Evolutionary conservation across 2,329 filamentous ascomycete genomes (phyloP), one percentile per base, ranked within the genome.

Genomic region (Bipolaris zeicola): DNA sequence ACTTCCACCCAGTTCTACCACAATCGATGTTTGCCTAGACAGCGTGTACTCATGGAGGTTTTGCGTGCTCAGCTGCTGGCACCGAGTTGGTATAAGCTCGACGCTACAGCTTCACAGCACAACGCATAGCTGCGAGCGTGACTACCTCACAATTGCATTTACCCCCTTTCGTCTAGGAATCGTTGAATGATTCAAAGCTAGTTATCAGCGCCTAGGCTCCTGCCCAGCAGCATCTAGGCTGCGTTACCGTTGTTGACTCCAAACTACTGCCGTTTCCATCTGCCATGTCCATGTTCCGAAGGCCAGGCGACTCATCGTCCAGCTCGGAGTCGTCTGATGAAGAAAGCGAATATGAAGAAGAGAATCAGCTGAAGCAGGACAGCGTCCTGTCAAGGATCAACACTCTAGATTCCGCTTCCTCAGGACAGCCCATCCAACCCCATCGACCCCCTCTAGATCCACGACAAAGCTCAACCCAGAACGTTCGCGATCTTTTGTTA

Each of bases 401-500:
- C 24, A 72, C 71, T 3, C 36, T 74, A 10, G 62, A 69, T 13
- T 68, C 70, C 18, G 57, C 60, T 36, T 39, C 46, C 26, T 68
- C 70, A 26, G 64, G 59, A 39, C 52, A 55, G 26, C 46, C 57
- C 24, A 31, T 49, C 31, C 55, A 57, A 20, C 28, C 60, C 14
- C 57, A 52, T 20, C 48, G 55, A 8, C 64, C 61, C 31, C 60
- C 53, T 36, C 42, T 64, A 22, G 61, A 62, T 6, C 28, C 64
- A 44, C 58, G 64, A 38, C 62, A 65, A 36, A 67, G 59, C 37
- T 72, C 68, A 14, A 58, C 63, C 7, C 61, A 68, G 33, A 62
- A 70, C 46, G 58, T 75, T 31, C 70, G 67, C 18, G 75, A 80
- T 51, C 61, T 79, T 13, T 59, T 81, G 10, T 60, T 82, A 5